Conservation (phyloP, 2,329 filamentous ascomycete species). For the Trichoderma gracile region DNA sequence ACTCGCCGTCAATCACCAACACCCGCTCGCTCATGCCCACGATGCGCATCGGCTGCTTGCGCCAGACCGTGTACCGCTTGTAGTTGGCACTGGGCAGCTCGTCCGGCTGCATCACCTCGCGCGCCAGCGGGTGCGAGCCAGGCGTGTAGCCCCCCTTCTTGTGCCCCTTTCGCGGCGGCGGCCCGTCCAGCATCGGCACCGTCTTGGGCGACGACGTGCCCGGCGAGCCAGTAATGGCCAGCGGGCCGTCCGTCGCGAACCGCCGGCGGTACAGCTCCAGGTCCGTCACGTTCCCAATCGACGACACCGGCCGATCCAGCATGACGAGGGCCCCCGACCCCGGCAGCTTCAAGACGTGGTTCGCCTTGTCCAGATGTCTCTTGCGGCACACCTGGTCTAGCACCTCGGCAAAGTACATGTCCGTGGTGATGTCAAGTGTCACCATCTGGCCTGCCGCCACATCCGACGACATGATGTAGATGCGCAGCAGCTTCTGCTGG, state of each 20-base stretch:
- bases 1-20: constrained; percentile 80
- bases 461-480: constrained; percentile 71
- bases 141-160: constrained; percentile 51
- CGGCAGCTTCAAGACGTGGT: constrained; percentile 76
- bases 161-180: constrained; percentile 50
- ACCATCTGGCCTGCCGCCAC: constrained; percentile 71
- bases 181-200: constrained; percentile 52
- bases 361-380: constrained; percentile 74
- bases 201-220: constrained; percentile 70
- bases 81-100: constrained; percentile 61
- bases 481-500: constrained; percentile 68
- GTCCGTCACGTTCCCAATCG: constrained; percentile 72
- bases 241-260: constrained; percentile 72
- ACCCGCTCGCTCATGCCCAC: constrained; percentile 74
- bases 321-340: constrained; percentile 73
- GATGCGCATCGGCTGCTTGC: constrained; percentile 81
- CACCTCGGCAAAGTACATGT: constrained; percentile 81
- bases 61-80: constrained; percentile 77
- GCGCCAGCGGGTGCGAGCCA: constrained; percentile 66
- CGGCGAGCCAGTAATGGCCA: constrained; percentile 68
- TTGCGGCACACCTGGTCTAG: constrained; percentile 77
- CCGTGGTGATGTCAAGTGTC: constrained; percentile 73
- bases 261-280: constrained; percentile 74
- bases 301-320: constrained; percentile 75
- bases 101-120: constrained; percentile 61